These are phyloP conservation scores for Annulohypoxylon bovei DNA, from an alignment of 495 filamentous ascomycete species.

Conservation along the genomic window DNA sequence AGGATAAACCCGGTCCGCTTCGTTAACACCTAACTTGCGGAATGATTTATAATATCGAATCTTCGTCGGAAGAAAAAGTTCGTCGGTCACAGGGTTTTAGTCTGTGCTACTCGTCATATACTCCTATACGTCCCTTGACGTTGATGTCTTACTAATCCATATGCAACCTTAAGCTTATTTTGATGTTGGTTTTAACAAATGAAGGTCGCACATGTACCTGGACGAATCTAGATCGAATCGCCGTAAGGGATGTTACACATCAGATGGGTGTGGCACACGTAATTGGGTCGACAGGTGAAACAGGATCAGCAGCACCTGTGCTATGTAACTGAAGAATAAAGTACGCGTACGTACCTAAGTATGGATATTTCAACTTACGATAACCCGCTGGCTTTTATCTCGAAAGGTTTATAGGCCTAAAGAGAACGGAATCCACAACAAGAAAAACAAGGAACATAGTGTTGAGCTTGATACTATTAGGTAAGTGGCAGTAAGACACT, in stretches of 20 bases:
- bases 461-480: too few species aligned
- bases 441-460: too few species aligned
- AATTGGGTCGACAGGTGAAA: background rate
- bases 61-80: background rate
- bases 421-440: too few species aligned
- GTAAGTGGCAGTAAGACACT: too few species aligned
- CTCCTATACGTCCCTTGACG: background rate
- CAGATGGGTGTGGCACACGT: background rate
- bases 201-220: background rate
- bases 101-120: background rate
- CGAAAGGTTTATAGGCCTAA: too few species aligned
- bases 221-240: background rate
- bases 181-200: background rate
- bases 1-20: background rate
- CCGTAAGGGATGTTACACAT: background rate
- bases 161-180: constrained; percentile 11
- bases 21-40: background rate
- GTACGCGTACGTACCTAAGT: background rate
- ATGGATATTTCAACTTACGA: too few species aligned
- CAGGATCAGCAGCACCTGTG: background rate
- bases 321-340: background rate
- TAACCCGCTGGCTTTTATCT: too few species aligned
- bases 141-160: constrained; percentile 1
- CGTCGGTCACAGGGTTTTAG: background rate
- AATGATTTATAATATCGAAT: background rate